Percentiles rank a stretch among this genome's conserved stretches.
Conservation (phyloP, 2,329 filamentous ascomycete genomes). For the Phialophora chinensis region DNA sequence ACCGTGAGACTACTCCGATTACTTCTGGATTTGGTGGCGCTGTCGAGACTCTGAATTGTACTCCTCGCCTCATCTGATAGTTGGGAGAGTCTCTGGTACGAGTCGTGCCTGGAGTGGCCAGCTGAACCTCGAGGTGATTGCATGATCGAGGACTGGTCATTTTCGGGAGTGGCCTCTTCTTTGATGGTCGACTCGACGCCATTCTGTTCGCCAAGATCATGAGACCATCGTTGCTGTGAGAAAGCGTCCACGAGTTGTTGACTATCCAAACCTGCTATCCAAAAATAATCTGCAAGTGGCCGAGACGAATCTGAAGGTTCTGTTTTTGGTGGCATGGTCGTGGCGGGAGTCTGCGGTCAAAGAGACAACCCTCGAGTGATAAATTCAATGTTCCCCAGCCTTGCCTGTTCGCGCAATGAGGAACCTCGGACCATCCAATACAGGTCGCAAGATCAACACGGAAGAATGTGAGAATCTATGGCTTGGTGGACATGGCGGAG, state of each 20-base stretch:
- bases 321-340: conserved; percentile 22
- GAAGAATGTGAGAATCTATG: conserved; percentile 2
- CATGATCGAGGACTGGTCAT: conserved; percentile 47
- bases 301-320: conserved; percentile 47
- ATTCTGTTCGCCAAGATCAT: conserved; percentile 48
- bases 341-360: neutral
- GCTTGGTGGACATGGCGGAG: conserved; percentile 6
- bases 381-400: neutral
- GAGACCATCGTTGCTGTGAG: conserved; percentile 32
- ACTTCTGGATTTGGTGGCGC: conserved; percentile 59
- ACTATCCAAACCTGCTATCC: conserved; percentile 61
- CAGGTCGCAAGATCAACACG: neutral
- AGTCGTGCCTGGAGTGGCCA: conserved; percentile 46
- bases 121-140: conserved; percentile 51
- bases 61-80: conserved; percentile 47
- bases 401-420: neutral
- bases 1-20: conserved; percentile 71
- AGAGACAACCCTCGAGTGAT: neutral
- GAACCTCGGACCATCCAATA: neutral
- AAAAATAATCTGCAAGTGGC: conserved; percentile 71
- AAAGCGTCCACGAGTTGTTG: conserved; percentile 54
- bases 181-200: conserved; percentile 57
- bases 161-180: conserved; percentile 64
- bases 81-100: conserved; percentile 48
- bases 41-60: conserved; percentile 58